Evolutionary conservation across 352 stramenopile species (phyloP), one percentile per base, ranked within the genome.

Genomic region (Poterioochromonas sp.): DNA sequence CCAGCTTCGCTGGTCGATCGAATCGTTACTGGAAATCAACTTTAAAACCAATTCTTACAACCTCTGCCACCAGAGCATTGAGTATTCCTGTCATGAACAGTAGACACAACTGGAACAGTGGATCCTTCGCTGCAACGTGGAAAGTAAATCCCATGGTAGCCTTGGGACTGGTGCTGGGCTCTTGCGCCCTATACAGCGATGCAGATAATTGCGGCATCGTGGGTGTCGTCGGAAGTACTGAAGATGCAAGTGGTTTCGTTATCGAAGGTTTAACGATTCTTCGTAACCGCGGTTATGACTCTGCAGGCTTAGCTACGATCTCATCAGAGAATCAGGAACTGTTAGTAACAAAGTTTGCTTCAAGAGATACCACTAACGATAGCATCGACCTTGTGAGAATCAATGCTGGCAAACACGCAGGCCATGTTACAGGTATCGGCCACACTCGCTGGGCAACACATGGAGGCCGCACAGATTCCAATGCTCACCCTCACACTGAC

Each of bases 371-470:
- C n/a, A 79, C 82, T 53, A 83, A 85, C 49, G 86, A 90, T 81
- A 83, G 83, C 43, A 83, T 90, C 60, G 85, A 88, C 47, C 80
- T 90, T 53, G 82, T 90, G 34, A 80, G 86, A 94, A 77, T 80
- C 96, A 53, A 94, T 53, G 86, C 87, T 71, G 80, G 82, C 34
- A 80, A 87, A 49, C 89, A 95, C 80, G 80, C 82, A 1, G 86
- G 90, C 73, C 95, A 98, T 86, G 88, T 86, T 15, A 85, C 97
- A 26, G 95, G 95, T 60, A 98, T 99, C 81, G 95, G 94, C 39
- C 95, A 99, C 86, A 99, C 95, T n/a, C 94, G 95, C 12, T 99
- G 95, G 95, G 95, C 95, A 18, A 99, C 95, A 12, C 95, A 99
- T 83, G 96, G 95, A 79, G 90, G 88, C 65, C 98, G 97, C 83